Evolutionary conservation across 2,329 filamentous ascomycete species (phyloP).

Genomic region (Colletotrichum abscissum): DNA sequence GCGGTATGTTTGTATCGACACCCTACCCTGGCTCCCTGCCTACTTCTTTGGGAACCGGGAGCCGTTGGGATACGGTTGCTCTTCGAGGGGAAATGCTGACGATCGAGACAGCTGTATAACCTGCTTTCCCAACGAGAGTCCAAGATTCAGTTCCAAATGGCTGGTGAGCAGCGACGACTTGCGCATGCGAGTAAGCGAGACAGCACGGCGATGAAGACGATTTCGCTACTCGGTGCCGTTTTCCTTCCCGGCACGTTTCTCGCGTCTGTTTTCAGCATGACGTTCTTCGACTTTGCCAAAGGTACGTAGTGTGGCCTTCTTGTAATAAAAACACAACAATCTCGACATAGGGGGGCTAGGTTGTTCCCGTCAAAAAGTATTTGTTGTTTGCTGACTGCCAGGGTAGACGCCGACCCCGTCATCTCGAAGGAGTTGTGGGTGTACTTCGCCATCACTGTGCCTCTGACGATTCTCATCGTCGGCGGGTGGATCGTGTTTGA

Average conservation of each 20-base stretch:
- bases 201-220: slow-evolving; percentile 73
- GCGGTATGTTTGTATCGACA: slow-evolving; percentile 58
- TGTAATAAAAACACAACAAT: neutral
- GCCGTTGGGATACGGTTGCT: neutral
- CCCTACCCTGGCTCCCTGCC: neutral
- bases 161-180: slow-evolving; percentile 68
- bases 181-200: slow-evolving; percentile 71
- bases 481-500: slow-evolving; percentile 67
- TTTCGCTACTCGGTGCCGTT: slow-evolving; percentile 71
- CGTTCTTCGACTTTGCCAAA: slow-evolving; percentile 72
- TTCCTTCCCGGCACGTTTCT: slow-evolving; percentile 73
- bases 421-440: slow-evolving; percentile 69
- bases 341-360: neutral
- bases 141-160: slow-evolving; percentile 72
- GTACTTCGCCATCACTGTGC: slow-evolving; percentile 71
- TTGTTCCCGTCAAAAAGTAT: neutral
- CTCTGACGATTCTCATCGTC: slow-evolving; percentile 67
- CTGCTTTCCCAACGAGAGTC: slow-evolving; percentile 75
- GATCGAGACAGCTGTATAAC: slow-evolving; percentile 65
- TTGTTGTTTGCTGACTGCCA: neutral
- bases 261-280: slow-evolving; percentile 74
- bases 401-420: slow-evolving; percentile 48
- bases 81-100: slow-evolving; percentile 10
- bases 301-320: slow-evolving; percentile 45
- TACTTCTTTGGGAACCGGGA: too few species aligned